phyloP scores from a whole-genome alignment of 2,329 filamentous ascomycete genomes.

The Drechslerella stenobrocha region DNA sequence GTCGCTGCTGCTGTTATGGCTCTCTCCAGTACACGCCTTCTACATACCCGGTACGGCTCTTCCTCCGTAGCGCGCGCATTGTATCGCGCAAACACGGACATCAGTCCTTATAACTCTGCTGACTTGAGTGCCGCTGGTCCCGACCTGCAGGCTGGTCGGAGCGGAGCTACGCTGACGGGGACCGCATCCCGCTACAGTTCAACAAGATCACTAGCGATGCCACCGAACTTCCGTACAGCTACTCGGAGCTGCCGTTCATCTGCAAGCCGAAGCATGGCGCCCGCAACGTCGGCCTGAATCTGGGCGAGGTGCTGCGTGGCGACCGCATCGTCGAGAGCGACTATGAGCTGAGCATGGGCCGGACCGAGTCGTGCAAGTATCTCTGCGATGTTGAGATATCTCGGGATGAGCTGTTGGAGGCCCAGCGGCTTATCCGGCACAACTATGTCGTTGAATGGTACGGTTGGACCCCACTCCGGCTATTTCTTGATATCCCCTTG shows the following conservation, averaged over 20 bases:
- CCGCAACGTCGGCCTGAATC: slow-evolving; percentile 76
- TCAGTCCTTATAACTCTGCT: slow-evolving; percentile 43
- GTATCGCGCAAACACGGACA: neutral
- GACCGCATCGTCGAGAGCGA: slow-evolving; percentile 84
- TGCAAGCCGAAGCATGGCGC: slow-evolving; percentile 71
- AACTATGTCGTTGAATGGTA: slow-evolving; percentile 85
- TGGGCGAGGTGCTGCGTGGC: slow-evolving; percentile 83
- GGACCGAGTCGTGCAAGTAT: slow-evolving; percentile 71
- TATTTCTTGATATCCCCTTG: neutral
- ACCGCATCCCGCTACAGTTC: slow-evolving; percentile 79
- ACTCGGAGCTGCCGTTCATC: slow-evolving; percentile 83
- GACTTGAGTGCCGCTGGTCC: too few relatives aligned
- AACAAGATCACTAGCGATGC: slow-evolving; percentile 92
- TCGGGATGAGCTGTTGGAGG: slow-evolving; percentile 67
- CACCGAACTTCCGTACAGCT: slow-evolving; percentile 88
- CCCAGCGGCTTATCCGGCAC: slow-evolving; percentile 71
- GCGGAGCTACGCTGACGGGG: slow-evolving; percentile 74
- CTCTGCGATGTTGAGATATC: slow-evolving; percentile 72
- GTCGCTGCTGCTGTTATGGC: slow-evolving; percentile 39
- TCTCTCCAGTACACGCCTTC: slow-evolving; percentile 62
- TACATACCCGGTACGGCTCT: slow-evolving; percentile 76
- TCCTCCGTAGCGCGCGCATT: slow-evolving; percentile 1
- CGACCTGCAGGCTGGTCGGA: slow-evolving; percentile 77
- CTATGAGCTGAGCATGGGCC: slow-evolving; percentile 76
- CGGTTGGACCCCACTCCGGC: neutral